Percentiles rank a stretch among this genome's conserved stretches.
Conservation (phyloP, 2,329 filamentous ascomycete species). For the Phyllosticta citribraziliensis region DNA sequence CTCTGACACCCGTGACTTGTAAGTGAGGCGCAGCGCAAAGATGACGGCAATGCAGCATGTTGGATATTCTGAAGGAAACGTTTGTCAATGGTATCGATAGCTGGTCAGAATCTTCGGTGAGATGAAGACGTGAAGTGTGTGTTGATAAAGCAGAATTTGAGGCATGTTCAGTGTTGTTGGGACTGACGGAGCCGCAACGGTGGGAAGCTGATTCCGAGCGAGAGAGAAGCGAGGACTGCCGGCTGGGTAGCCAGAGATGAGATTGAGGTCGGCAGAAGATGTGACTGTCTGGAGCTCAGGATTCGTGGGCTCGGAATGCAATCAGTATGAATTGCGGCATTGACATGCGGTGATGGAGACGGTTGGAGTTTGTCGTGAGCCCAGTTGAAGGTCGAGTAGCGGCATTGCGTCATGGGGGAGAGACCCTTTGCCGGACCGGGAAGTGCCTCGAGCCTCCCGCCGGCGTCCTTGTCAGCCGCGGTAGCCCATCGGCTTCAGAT, state of each 20-base stretch:
- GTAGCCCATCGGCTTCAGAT: not conserved
- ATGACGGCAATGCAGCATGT: not conserved
- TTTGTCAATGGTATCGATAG: not conserved
- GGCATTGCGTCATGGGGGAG: not conserved
- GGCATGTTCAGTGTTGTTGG: not conserved
- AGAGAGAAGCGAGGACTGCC: not conserved
- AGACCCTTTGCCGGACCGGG: not conserved
- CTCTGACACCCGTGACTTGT: not conserved
- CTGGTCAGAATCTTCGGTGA: not conserved
- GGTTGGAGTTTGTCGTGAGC: no score
- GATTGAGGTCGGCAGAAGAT: not conserved
- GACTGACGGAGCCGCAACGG: not conserved
- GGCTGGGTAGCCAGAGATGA: not conserved
- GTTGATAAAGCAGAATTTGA: not conserved
- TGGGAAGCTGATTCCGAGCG: not conserved
- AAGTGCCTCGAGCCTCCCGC: not conserved
- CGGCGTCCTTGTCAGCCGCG: not conserved
- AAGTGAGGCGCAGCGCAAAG: not conserved
- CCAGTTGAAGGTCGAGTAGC: not conserved
- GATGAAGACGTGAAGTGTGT: not conserved
- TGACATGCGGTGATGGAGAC: not conserved
- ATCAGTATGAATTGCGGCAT: not conserved
- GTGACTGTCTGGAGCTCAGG: not conserved
- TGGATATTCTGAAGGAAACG: not conserved
- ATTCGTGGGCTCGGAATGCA: not conserved